Evolutionary conservation across 768 basidiomycete species (phyloP), one percentile per base, ranked within the genome.

Genomic region (Peribolospora kevripleyi): DNA sequence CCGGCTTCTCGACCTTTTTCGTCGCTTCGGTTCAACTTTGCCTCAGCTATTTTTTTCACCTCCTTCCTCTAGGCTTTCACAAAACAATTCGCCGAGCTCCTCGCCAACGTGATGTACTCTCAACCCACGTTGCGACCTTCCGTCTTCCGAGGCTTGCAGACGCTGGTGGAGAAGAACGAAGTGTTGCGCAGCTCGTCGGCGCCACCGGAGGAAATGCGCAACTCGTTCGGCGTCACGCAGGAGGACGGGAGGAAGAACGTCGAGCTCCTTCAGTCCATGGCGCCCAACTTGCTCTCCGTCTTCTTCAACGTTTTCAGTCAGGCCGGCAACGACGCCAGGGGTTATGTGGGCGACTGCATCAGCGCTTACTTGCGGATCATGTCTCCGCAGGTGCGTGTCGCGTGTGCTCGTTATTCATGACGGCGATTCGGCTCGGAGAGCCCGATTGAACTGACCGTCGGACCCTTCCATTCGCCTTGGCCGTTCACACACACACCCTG

Each of bases 221-320:
- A 67, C 51, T 68, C 68, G 36, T 72, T 74, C 54, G 70, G 69
- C 7, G 69, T 84, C 47, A 73, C 80, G 7, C 69, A 71, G 11
- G 72, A 73, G 46, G 75, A 78, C 62, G 86, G 83, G 3, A 62
- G 68, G 41, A 70, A 70, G 48, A 88, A 88, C 61, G 59, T 95
- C 38, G 70, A 66, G 1, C 82, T 82, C 67, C 71, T 97, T 54
- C 76, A 75, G 46, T 73, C 72, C 0, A 82, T 95, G 64, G 80
- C 75, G 0, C 83, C 87, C 65, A 93, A 86, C 63, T 90, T 93
- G 82, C 76, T 97, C 42, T 80, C 86, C 0, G 87, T 97, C 4
- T 72, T 93, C 48, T 88, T 97, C 72, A 98, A 98, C 65, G 81
- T 98, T n/a, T 97, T 91, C 68, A 76, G 82, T 55, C 84, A 76